These are phyloP conservation scores for Brassica juncea DNA, from an alignment of 345 rosid species.

Conservation along the genomic window DNA sequence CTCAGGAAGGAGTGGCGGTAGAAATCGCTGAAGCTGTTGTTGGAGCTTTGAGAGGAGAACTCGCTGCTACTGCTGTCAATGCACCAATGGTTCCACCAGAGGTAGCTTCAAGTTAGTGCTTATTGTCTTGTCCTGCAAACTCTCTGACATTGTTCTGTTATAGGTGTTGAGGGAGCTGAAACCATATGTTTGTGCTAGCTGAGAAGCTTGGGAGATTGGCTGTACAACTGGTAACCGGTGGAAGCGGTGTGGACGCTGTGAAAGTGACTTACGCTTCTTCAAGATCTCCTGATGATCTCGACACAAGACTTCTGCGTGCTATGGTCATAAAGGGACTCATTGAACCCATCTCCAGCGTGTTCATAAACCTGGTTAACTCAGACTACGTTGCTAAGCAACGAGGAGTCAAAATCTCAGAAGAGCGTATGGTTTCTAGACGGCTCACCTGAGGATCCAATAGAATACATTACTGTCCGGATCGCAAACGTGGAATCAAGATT, in stretches of 20 bases:
- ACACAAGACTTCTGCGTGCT: constrained; percentile 71
- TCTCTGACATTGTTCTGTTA: constrained; percentile 1
- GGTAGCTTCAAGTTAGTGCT: constrained; percentile 28
- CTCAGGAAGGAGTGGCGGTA: constrained; percentile 64
- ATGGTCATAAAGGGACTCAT: constrained; percentile 71
- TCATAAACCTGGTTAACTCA: constrained; percentile 71
- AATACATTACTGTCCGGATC: constrained; percentile 61
- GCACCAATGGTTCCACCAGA: constrained; percentile 65
- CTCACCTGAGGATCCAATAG: constrained; percentile 61
- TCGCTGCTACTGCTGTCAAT: constrained; percentile 57
- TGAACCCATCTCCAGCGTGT: constrained; percentile 64
- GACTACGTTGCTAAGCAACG: constrained; percentile 69
- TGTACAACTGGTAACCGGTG: constrained; percentile 70
- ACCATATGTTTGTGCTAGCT: constrained; percentile 44
- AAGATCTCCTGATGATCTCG: constrained; percentile 71
- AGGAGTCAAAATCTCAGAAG: constrained; percentile 59
- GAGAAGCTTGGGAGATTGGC: constrained; percentile 34
- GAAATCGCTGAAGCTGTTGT: constrained; percentile 63
- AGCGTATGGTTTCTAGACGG: constrained; percentile 53
- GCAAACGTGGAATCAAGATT: constrained; percentile 74
- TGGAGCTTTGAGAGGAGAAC: constrained; percentile 60
- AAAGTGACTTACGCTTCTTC: constrained; percentile 55
- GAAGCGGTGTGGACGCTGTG: constrained; percentile 55
- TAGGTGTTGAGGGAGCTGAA: constrained; percentile 61
- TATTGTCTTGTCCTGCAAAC: neutral